These are phyloP conservation scores for Stephania yunnanensis DNA, from an alignment of 164 flowering plant genomes.

Conservation along the genomic window DNA sequence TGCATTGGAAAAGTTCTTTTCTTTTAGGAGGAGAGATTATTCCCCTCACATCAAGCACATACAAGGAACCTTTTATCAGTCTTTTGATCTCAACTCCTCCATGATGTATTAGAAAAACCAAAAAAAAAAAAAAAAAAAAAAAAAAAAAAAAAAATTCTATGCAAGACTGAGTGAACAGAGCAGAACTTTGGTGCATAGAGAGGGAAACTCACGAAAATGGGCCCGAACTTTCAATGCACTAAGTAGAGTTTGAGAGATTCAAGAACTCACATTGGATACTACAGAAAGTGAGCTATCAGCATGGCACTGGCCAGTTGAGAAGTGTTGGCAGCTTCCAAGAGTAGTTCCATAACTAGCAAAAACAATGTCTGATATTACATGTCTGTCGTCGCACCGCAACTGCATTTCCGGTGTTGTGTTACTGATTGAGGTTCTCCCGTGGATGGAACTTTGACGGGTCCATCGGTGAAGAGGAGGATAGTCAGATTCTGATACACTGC, in stretches of 20 bases:
- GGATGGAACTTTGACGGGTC: conserved; percentile 28
- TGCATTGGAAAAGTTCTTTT: background rate
- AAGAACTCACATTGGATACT: conserved; percentile 49
- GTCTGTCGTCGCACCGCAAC: conserved; percentile 62
- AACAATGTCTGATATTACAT: conserved; percentile 46
- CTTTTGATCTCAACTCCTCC: background rate
- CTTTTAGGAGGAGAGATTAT: too few relatives aligned
- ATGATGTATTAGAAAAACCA: background rate
- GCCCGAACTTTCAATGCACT: background rate
- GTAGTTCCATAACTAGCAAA: conserved; percentile 97
- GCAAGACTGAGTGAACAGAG: background rate
- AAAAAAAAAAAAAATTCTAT: background rate
- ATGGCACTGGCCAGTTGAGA: conserved; percentile 63
- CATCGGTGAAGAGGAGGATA: conserved; percentile 61
- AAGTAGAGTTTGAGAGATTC: background rate
- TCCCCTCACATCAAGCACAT: too few relatives aligned
- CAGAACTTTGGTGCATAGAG: background rate
- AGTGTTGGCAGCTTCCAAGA: conserved; percentile 65
- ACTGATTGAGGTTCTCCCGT: conserved; percentile 21
- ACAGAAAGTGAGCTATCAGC: conserved; percentile 51
- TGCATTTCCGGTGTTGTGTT: conserved; percentile 51
- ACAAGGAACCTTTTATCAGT: too few relatives aligned
- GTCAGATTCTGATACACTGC: conserved; percentile 60
- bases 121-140: too few relatives aligned
- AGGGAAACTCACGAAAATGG: background rate